A percentile compares a stretch with the other conserved stretches of the same genome.
Evolutionary conservation across 768 basidiomycete genomes (phyloP).

Genomic region (Leucosporidium creatinivorum): DNA sequence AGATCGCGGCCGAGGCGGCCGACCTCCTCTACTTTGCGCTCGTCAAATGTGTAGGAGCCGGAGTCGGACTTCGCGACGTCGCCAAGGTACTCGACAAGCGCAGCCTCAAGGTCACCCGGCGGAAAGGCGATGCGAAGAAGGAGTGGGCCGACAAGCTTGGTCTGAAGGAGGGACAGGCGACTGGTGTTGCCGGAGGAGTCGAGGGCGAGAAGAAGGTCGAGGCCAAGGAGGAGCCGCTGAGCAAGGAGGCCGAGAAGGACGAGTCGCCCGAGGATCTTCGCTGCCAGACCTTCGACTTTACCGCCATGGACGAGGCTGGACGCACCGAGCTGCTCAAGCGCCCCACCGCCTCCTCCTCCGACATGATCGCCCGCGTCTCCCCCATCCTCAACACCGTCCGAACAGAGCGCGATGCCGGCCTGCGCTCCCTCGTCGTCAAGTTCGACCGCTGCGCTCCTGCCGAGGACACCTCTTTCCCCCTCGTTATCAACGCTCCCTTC

Average conservation of each 20-base stretch:
- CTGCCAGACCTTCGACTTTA: slow-evolving; percentile 18
- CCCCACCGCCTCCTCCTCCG: slow-evolving; percentile 74
- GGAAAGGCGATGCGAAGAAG: slow-evolving; percentile 86
- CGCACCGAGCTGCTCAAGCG: slow-evolving; percentile 43
- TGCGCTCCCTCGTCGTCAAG: slow-evolving; percentile 81
- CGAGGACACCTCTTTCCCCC: slow-evolving; percentile 50
- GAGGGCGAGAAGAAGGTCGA: not conserved
- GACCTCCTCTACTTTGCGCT: slow-evolving; percentile 90
- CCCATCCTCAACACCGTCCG: slow-evolving; percentile 90
- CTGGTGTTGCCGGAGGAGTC: slow-evolving; percentile 16
- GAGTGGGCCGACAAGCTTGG: slow-evolving; percentile 45
- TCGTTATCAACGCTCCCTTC: slow-evolving; percentile 65
- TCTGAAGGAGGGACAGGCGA: slow-evolving; percentile 17
- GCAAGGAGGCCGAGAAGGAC: not conserved
- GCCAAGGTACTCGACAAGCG: slow-evolving; percentile 76
- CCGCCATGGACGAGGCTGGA: not conserved
- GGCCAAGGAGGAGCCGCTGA: not conserved
- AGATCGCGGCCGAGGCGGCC: slow-evolving; percentile 89
- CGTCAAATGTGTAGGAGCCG: slow-evolving; percentile 71
- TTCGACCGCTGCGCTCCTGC: slow-evolving; percentile 75
- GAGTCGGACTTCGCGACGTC: slow-evolving; percentile 74
- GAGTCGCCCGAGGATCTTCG: slow-evolving; percentile 16
- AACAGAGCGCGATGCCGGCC: slow-evolving; percentile 70
- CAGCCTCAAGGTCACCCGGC: slow-evolving; percentile 73
- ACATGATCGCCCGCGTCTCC: slow-evolving; percentile 86